Percentiles rank a stretch among this genome's conserved stretches.
Conservation (phyloP, 257 asterid species). For the Prunella vulgaris region DNA sequence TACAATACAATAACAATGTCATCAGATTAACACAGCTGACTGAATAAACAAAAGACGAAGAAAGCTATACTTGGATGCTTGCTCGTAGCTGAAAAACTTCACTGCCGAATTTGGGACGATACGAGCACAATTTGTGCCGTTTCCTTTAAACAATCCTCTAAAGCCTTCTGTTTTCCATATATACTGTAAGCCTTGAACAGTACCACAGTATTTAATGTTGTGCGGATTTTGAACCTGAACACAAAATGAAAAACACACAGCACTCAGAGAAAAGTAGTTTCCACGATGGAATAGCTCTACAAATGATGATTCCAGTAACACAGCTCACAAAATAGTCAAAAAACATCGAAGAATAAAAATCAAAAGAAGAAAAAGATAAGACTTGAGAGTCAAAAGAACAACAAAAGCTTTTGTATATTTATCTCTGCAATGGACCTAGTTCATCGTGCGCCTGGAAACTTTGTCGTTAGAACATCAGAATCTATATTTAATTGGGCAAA, state of each 20-base stretch:
- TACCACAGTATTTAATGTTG: conserved; percentile 72
- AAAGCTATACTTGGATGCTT: conserved; percentile 73
- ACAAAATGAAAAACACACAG: conserved; percentile 12
- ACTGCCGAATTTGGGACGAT: conserved; percentile 93
- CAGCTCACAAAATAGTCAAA: neutral
- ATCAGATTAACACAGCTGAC: neutral
- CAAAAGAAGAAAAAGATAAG: neutral
- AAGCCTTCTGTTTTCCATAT: conserved; percentile 83
- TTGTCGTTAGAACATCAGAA: neutral
- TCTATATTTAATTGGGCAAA: neutral
- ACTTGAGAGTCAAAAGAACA: neutral
- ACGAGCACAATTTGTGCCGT: conserved; percentile 92
- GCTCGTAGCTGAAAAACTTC: conserved; percentile 98
- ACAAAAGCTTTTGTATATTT: neutral
- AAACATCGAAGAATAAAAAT: neutral
- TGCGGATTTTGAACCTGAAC: conserved; percentile 92
- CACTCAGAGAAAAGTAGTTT: neutral
- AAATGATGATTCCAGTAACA: neutral
- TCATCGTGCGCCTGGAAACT: neutral
- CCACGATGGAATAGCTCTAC: neutral
- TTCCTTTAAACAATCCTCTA: conserved; percentile 80
- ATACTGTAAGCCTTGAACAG: conserved; percentile 79
- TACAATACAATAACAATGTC: neutral
- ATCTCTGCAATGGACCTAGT: neutral
- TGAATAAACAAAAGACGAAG: neutral